These are phyloP conservation scores for Bolboschoenoplectus hybrid DNA, from an alignment of 202 grass and related monocot genomes.

Conservation along the genomic window DNA sequence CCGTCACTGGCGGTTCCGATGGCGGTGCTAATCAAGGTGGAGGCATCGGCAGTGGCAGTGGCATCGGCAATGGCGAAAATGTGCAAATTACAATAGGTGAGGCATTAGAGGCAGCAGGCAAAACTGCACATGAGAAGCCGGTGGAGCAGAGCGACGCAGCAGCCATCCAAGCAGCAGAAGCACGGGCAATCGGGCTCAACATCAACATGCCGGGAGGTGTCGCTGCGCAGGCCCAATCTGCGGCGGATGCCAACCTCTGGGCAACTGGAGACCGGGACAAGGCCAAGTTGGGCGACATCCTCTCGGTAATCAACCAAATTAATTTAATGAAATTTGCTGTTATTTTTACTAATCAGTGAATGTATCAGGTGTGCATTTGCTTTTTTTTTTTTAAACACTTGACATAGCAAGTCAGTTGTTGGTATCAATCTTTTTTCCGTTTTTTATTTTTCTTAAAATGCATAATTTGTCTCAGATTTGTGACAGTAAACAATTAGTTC, in stretches of 20 bases:
- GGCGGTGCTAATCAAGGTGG: background rate
- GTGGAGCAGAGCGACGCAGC: conserved; percentile 52
- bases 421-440: too few species aligned
- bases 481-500: too few species aligned
- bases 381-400: too few species aligned
- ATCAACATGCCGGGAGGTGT: conserved; percentile 34
- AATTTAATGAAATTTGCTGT: background rate
- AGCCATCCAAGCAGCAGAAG: conserved; percentile 50
- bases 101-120: conserved; percentile 45
- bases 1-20: background rate
- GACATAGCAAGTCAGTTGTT: too few species aligned
- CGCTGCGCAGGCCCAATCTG: conserved; percentile 37
- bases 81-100: conserved; percentile 54
- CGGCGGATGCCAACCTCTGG: conserved; percentile 33
- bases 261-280: conserved; percentile 36
- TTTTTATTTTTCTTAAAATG: too few species aligned
- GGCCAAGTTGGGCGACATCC: conserved; percentile 47
- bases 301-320: conserved; percentile 38
- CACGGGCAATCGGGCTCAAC: conserved; percentile 27
- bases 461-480: too few species aligned
- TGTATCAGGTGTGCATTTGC: background rate
- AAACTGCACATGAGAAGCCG: conserved; percentile 28
- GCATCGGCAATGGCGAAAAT: background rate
- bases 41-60: too few species aligned
- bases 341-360: background rate